phyloP scores from a whole-genome alignment of 148 eudicot species.

The Chenopodium album region DNA sequence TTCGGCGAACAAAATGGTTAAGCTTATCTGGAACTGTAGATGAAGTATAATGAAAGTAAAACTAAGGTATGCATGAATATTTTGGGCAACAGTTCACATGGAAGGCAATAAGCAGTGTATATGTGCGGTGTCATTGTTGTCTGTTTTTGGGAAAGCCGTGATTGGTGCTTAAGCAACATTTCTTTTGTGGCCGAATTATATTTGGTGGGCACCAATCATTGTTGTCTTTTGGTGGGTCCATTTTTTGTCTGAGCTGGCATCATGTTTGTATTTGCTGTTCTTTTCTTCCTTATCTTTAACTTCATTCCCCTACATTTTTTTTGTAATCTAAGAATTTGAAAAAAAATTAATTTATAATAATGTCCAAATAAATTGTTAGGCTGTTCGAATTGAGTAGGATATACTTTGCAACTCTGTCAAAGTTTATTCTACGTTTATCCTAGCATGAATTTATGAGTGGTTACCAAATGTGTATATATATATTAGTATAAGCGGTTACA shows the following conservation, averaged over 20 bases:
- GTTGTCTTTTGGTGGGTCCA: conserved; percentile 1
- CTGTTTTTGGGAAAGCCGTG: conserved; percentile 19
- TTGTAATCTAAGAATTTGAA: too few relatives aligned
- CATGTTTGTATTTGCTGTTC: background rate
- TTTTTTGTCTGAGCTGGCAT: background rate
- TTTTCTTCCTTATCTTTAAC: background rate
- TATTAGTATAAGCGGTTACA: too few relatives aligned
- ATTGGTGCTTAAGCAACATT: conserved; percentile 16
- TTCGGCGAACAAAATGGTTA: too few relatives aligned
- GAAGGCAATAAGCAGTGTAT: conserved; percentile 5
- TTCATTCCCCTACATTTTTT: background rate
- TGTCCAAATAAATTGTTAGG: background rate
- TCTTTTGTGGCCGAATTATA: background rate
- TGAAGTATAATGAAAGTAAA: too few relatives aligned
- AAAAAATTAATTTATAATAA: background rate
- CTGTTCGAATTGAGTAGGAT: background rate
- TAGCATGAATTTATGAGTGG: too few relatives aligned
- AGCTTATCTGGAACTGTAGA: too few relatives aligned
- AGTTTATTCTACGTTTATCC: too few relatives aligned
- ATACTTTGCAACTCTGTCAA: background rate
- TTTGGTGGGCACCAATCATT: conserved; percentile 19
- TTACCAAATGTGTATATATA: too few relatives aligned
- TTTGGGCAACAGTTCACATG: background rate
- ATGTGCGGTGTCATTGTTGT: conserved; percentile 16
- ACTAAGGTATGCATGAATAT: too few relatives aligned